Conservation (phyloP, 257 asterid genomes). For the Solanum piurae region DNA sequence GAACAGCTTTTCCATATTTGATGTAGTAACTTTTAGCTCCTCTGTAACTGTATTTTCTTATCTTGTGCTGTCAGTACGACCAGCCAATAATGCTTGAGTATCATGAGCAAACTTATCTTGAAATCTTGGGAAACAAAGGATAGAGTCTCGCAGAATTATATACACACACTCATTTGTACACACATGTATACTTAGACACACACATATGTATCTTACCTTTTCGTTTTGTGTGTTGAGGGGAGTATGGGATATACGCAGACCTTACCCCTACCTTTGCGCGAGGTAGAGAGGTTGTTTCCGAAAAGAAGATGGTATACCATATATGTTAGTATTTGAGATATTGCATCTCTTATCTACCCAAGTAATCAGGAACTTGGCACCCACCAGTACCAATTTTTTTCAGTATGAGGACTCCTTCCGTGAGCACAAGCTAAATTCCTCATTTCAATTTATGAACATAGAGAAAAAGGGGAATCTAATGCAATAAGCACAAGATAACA, state of each 20-base stretch:
- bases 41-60: slow-evolving; percentile 4
- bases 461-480: neutral
- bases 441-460: neutral
- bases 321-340: neutral
- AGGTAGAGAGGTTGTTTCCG: neutral
- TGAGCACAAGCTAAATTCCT: neutral
- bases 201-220: slow-evolving; percentile 33
- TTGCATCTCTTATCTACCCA: neutral
- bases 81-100: slow-evolving; percentile 14
- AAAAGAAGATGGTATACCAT: neutral
- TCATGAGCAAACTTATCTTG: slow-evolving; percentile 37
- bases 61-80: slow-evolving; percentile 17
- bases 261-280: neutral
- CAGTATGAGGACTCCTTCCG: neutral
- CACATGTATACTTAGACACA: neutral
- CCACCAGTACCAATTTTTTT: neutral
- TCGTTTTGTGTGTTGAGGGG: slow-evolving; percentile 3
- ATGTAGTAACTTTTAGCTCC: neutral
- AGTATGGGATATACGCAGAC: neutral
- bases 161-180: neutral
- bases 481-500: neutral
- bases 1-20: neutral
- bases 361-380: neutral
- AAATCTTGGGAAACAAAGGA: slow-evolving; percentile 4
- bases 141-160: neutral